Percentiles rank a stretch among this genome's conserved stretches.
phyloP scores from a whole-genome alignment of 192 early-diverging fungal species.

The Umbelopsis sp. region DNA sequence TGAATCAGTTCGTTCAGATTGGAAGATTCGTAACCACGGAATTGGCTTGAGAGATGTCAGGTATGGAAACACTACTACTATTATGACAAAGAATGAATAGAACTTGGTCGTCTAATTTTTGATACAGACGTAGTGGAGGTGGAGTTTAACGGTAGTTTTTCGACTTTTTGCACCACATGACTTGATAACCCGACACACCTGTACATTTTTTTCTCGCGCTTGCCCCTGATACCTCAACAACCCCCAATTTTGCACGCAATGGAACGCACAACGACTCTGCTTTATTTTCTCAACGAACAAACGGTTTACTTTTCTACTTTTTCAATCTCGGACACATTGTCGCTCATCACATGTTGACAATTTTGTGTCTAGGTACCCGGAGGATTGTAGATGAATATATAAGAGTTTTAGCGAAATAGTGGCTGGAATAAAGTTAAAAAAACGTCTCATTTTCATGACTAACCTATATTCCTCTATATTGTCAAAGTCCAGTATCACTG shows the following conservation, averaged over 20 bases:
- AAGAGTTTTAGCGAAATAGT: neutral
- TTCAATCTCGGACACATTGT: neutral
- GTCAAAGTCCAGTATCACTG: conserved; percentile 59
- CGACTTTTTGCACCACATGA: neutral
- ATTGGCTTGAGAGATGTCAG: conserved; percentile 30
- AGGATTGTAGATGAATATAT: neutral
- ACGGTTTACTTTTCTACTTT: neutral
- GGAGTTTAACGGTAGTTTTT: conserved; percentile 12
- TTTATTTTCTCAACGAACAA: neutral
- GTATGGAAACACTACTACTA: conserved; percentile 1
- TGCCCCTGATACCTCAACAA: neutral
- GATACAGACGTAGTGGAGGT: conserved; percentile 26
- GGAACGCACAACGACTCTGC: neutral
- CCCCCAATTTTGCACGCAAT: neutral
- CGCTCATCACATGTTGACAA: conserved; percentile 17
- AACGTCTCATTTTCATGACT: neutral
- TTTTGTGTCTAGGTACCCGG: neutral
- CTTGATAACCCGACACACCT: neutral
- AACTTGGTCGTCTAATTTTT: neutral
- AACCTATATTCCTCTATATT: conserved; percentile 74
- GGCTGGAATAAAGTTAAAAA: conserved; percentile 1
- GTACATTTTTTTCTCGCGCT: conserved; percentile 6
- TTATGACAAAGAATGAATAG: neutral
- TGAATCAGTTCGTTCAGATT: conserved; percentile 25
- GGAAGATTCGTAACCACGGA: conserved; percentile 25